Base-by-base conservation (phyloP, 208 protist species). In the Blechomonas ayalai region DNA sequence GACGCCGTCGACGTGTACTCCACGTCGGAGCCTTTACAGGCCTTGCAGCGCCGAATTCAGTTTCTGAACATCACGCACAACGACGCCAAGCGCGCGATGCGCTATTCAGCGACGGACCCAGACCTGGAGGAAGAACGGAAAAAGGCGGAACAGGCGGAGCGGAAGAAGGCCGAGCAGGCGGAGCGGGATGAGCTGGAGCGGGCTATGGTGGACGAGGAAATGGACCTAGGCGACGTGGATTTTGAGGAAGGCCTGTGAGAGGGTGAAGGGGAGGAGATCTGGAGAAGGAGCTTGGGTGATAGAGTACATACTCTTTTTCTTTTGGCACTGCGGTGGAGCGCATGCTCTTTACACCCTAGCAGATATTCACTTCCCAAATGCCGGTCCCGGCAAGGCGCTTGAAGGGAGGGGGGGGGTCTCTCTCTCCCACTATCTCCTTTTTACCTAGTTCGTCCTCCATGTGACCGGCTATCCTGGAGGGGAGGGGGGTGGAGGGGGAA, bases 1-100 rank as follows among this genome's bases (percentile, higher is more conserved):
- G 97, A 98, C 28, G 82, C 62, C 19, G 60, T 89, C 37, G 95
- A 98, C 61, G 75, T 97, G 15, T 99, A 99, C 71, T 85, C 89
- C 16, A 98, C 97, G 10, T 85, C 76, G 20, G 95, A 99, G 67
- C 97, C 97, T 25, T 66, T 92, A 34, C 52, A 83, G 28, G 95
- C 91, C 1, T 94, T 98, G 48, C 79, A 98, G 60, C 79, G 94
- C 24, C 87, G 97, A 34, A 98, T 98, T 51, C 67, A 85, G 35
- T 98, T 98, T 56, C 94, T 97, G 42, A 84, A 98, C 33, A 78
- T 83, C 16, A 82, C 97, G 9, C 90, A 98, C 74, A 97, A 98
- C 65, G 95, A 98, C 6, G 81, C 83, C 16, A 92, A 96, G 55
- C 92, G 88, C 15, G 84, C 92, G 20, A 91, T 91, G 81, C 82